phyloP scores from a whole-genome alignment of 2,329 filamentous ascomycete genomes.

The Cadophora malorum region DNA sequence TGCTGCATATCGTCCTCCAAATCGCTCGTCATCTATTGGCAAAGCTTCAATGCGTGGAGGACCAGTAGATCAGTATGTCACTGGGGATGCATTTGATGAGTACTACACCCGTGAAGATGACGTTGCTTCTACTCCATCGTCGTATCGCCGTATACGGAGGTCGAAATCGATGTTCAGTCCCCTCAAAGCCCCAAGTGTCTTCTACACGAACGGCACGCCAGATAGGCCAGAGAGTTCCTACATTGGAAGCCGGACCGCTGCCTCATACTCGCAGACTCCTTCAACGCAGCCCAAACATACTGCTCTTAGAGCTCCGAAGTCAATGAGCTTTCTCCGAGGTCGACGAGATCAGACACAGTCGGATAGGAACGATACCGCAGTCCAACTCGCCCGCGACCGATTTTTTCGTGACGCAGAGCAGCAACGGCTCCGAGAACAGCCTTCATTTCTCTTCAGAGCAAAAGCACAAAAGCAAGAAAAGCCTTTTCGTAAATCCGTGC shows the following conservation, averaged over 20 bases:
- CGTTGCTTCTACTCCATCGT: constrained; percentile 54
- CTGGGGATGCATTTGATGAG: constrained; percentile 49
- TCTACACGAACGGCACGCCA: constrained; percentile 43
- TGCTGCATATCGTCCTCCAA: constrained; percentile 42
- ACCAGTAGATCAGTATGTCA: constrained; percentile 46
- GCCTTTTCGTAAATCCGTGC: constrained; percentile 57
- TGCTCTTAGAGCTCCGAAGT: constrained; percentile 56
- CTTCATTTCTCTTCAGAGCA: constrained; percentile 54
- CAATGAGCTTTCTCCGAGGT: constrained; percentile 59
- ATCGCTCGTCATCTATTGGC: constrained; percentile 44
- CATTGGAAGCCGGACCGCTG: constrained; percentile 22
- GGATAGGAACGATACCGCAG: constrained; percentile 46
- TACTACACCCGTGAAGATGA: constrained; percentile 57
- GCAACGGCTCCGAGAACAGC: constrained; percentile 49
- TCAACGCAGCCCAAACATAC: constrained; percentile 39
- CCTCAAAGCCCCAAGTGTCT: constrained; percentile 38
- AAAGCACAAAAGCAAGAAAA: constrained; percentile 44
- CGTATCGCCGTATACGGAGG: constrained; percentile 58
- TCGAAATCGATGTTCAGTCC: constrained; percentile 60
- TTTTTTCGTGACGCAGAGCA: constrained; percentile 47
- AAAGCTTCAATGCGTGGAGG: constrained; percentile 38
- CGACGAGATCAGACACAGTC: constrained; percentile 35
- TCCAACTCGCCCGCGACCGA: constrained; percentile 48
- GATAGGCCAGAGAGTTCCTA: constrained; percentile 30
- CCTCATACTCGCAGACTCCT: constrained; percentile 31